Evolutionary conservation across 148 eudicot species (phyloP), one percentile per base, ranked within the genome.

Genomic region (Rhododendron mucronatum): DNA sequence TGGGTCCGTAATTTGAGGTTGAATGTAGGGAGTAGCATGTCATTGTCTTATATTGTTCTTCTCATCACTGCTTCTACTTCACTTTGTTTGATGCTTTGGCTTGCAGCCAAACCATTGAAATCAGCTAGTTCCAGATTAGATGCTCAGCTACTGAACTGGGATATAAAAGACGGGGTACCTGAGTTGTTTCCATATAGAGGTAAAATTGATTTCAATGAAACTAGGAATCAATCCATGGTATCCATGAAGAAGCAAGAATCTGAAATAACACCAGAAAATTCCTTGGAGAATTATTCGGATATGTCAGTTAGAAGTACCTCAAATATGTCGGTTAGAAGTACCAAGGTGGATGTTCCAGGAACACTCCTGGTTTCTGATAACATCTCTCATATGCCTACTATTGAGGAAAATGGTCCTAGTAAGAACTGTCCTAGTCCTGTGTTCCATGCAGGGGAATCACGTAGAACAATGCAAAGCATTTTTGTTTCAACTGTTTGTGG

Each of bases 1-100:
- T 97, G 96, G 97, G 98, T 90, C 48, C 87, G 82, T 44, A 93
- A 91, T 89, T 90, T 95, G 90, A 94, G 91, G 89, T 95, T 95
- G 98, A 93, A 88, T 85, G 88, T 88, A 87, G 94, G 90, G 74
- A 90, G 87, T 84, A 87, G 86, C 81, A 80, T 93, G 82, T 91
- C 94, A 51, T 75, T 87, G 81, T 86, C 95, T 39, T 94, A 94
- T 87, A 76, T 91, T 84, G 63, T 90, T 80, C 96, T 97, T 78
- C 90, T 95, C n/a, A 41, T 89, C 82, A 87, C 90, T 82, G 92
- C 94, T 61, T 89, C 84, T 77, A 80, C 87, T 53, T 93, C 96
- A 21, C 86, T 95, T 61, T 89, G 87, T 88, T 86, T 93, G 63
- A 91, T 92, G 93, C 91, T 94, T 85, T 93, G 95, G 94, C 88